Base-by-base conservation (phyloP, 306 rosid genomes). In the Arachis stenosperma region DNA sequence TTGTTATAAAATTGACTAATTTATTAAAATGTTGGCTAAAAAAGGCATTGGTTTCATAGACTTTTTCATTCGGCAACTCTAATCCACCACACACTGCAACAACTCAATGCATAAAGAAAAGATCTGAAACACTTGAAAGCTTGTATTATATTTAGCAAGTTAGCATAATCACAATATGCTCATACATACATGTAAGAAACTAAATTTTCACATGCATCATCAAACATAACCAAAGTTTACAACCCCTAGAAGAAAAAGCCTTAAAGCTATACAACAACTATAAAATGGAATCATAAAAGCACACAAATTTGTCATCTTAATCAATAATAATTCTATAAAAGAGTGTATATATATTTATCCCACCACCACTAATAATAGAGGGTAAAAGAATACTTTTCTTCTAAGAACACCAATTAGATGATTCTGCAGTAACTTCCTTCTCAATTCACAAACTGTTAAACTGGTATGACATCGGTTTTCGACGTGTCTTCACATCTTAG, bases 391-490 rank as follows among this genome's bases (percentile, higher is more conserved):
- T 83, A 79, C 74, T 71, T 71, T 33, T 33, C 37, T 72, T 58
- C 79, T 61, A 63, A 42, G 70, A 68, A 63, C 41, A 3, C 17
- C 77, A 71, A 75, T 62, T 71, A 79, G 75, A 78, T 57, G 81
- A 58, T 65, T 75, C 78, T 74, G 65, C 53, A 56, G 37, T 33
- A 65, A 33, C 75, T 70, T 66, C 58, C 70, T 74, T 69, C 71
- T 69, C 71, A 15, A 10, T 67, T 48, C 56, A 79, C 73, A 46
- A 42, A 33, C 51, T 50, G 79, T 80, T 87, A 90, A 75, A 93
- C 98, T 0, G 98, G 97, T 82, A 93, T 93, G 48, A 85, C 98
- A 68, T 93, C 97, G 42, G 84, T 89, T 82, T 84, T 90, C 9
- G 90, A 90, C 27, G 89, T 61, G 77, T 90, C 97, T 70, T 93